A percentile compares a stretch with the other conserved stretches of the same genome.
These are phyloP conservation scores for Termitomyces sp. DNA, from an alignment of 768 basidiomycete species.

Conservation along the genomic window DNA sequence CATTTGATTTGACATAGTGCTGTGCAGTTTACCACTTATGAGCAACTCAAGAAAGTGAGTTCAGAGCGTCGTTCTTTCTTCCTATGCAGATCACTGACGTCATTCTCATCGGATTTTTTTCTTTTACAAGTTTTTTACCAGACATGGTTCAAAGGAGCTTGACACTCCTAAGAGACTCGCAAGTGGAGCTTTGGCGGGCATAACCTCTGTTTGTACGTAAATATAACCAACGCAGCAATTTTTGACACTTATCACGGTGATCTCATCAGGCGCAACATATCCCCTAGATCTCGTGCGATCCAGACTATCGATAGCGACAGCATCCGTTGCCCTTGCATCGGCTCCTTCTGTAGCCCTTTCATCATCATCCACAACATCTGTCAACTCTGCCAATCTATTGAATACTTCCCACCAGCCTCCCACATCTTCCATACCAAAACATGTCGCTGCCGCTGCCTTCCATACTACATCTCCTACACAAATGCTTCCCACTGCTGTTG, in stretches of 20 bases:
- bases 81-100: constrained; percentile 21
- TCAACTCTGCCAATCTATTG: constrained; percentile 22
- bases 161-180: constrained; percentile 85
- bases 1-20: constrained; percentile 37
- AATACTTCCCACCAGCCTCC: constrained; percentile 19
- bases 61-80: background rate
- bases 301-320: constrained; percentile 88
- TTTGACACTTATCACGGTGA: background rate
- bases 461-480: constrained; percentile 43
- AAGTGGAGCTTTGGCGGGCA: constrained; percentile 88
- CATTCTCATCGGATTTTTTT: constrained; percentile 8
- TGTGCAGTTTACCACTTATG: constrained; percentile 85
- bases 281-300: constrained; percentile 93
- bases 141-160: constrained; percentile 62
- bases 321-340: constrained; percentile 49
- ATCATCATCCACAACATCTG: constrained; percentile 8
- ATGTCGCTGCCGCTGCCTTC: constrained; percentile 39
- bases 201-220: constrained; percentile 86
- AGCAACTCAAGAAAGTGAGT: constrained; percentile 80
- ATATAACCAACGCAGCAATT: constrained; percentile 1
- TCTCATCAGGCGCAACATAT: constrained; percentile 66
- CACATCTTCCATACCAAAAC: constrained; percentile 21
- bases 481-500: background rate
- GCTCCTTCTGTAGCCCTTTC: constrained; percentile 8
- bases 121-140: constrained; percentile 56